phyloP scores from a whole-genome alignment of 2,329 filamentous ascomycete species.

The Cadophora malorum region DNA sequence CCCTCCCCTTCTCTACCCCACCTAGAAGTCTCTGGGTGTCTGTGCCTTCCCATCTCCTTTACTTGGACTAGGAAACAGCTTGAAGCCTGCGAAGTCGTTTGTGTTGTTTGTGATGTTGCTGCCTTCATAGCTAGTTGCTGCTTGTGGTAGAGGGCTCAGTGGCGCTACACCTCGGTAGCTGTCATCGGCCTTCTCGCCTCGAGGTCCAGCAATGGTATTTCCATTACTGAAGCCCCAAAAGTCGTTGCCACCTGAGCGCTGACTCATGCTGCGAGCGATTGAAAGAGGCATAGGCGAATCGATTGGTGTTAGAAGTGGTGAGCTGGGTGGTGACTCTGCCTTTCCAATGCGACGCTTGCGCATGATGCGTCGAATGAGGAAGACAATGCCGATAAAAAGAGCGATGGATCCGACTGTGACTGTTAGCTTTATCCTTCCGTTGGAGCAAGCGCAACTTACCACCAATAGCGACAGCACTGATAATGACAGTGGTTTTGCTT shows the following conservation, averaged over 20 bases:
- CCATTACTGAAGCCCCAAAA: constrained; percentile 19
- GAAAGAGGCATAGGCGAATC: constrained; percentile 26
- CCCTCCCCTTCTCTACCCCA: background rate
- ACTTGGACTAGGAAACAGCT: constrained; percentile 14
- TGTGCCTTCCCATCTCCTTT: constrained; percentile 2
- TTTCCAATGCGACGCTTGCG: constrained; percentile 29
- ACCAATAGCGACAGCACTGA: constrained; percentile 25
- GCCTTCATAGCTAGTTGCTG: constrained; percentile 4
- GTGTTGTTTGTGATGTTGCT: background rate
- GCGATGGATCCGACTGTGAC: constrained; percentile 26
- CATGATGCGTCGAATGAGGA: constrained; percentile 30
- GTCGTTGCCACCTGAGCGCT: constrained; percentile 22
- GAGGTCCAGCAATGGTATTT: background rate
- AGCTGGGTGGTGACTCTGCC: constrained; percentile 30
- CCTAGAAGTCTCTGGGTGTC: constrained; percentile 22
- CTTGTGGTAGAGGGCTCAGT: constrained; percentile 19
- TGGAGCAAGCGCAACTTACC: constrained; percentile 17
- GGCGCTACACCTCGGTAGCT: constrained; percentile 11
- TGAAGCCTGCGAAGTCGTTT: constrained; percentile 7
- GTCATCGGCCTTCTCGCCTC: constrained; percentile 10
- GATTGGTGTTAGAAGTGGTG: constrained; percentile 27
- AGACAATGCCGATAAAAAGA: constrained; percentile 30
- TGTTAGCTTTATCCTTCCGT: background rate
- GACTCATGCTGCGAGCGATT: constrained; percentile 31
- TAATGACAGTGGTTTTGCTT: constrained; percentile 16